These are phyloP conservation scores for Kodamaea sp. DNA, from an alignment of 1,139 yeast species.

Conservation along the genomic window DNA sequence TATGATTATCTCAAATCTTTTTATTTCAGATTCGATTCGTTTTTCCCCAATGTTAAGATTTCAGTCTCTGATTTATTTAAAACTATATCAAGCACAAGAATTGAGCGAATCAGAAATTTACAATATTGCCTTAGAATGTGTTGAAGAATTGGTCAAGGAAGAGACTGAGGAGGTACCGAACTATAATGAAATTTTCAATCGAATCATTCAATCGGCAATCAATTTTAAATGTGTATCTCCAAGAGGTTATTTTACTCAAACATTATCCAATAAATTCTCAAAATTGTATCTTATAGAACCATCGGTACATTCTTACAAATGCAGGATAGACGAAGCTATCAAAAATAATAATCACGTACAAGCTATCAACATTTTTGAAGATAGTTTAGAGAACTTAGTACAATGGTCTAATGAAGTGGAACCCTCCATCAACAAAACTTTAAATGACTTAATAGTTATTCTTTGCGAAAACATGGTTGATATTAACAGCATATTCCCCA, in stretches of 20 bases:
- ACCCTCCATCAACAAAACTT: conserved; percentile 28
- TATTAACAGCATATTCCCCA: conserved; percentile 27
- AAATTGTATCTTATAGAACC: conserved; percentile 15
- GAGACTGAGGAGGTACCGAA: conserved; percentile 2
- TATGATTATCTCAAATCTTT: conserved; percentile 14
- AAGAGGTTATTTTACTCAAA: conserved; percentile 18
- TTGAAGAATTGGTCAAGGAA: conserved; percentile 3
- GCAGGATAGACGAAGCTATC: conserved; percentile 30
- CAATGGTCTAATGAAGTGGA: conserved; percentile 33
- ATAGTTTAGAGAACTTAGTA: conserved; percentile 23
- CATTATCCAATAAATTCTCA: conserved; percentile 15
- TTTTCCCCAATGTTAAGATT: conserved; percentile 20
- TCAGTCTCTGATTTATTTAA: conserved; percentile 17
- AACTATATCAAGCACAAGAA: conserved; percentile 2
- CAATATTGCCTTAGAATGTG: conserved; percentile 5
- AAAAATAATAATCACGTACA: conserved; percentile 14
- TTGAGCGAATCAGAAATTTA: conserved; percentile 9
- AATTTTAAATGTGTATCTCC: conserved; percentile 15
- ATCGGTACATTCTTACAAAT: conserved; percentile 26
- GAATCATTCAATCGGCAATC: conserved; percentile 20
- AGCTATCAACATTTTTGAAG: conserved; percentile 33
- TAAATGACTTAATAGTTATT: conserved; percentile 31
- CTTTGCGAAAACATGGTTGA: conserved; percentile 19
- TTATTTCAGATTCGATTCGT: conserved; percentile 22
- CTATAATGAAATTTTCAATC: conserved; percentile 14